Evolutionary conservation across 176 grass and related monocot species (phyloP), one percentile per base, ranked within the genome.

Genomic region (Puccinellia tenuiflora): DNA sequence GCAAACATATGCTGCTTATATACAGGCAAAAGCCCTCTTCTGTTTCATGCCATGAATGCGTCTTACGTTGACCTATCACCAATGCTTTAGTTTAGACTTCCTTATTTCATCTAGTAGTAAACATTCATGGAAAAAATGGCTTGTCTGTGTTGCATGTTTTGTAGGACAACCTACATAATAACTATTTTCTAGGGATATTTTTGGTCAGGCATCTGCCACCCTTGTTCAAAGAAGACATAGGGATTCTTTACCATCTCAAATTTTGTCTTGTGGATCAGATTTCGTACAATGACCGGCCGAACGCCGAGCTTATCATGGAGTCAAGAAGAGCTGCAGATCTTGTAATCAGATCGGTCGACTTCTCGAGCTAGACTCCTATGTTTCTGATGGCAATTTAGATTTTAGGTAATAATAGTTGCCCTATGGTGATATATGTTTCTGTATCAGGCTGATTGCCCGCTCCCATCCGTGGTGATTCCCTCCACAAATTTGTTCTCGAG

Each of bases 221-320:
- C 22, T 22, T 78, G 35, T 80, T 76, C 69, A 77, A 28, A 15
- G 13, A 38, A 64, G 38, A 37, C 4, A 50, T 73, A 47, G 4
- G 2, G 28, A 52, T 28, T 78, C 56, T 21, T 83, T 34, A 63
- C 37, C 24, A 13, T 68, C 21, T 51, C 66, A 30, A 72, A 30
- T 24, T 84, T 60, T 52, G 7, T 75, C 33, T 29, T 73, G 43
- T 81, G 82, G 77, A 90, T 51, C 90, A 98, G 96, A 90, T 98
- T 37, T 75, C 76, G 0, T 93, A 93, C 80, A 98, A 98, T n/a
- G 96, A 98, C 74, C 77, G 73, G 10, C 92, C 96, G 34, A 98
- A 95, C 79, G 96, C 92, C 22, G 96, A 95, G 80, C 73, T 95
- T 45, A 93, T 98, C 68, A 86, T 98, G 83, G 46, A 85, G 79